phyloP scores from a whole-genome alignment of 2,329 filamentous ascomycete species.

The Hypoxylon sp. region DNA sequence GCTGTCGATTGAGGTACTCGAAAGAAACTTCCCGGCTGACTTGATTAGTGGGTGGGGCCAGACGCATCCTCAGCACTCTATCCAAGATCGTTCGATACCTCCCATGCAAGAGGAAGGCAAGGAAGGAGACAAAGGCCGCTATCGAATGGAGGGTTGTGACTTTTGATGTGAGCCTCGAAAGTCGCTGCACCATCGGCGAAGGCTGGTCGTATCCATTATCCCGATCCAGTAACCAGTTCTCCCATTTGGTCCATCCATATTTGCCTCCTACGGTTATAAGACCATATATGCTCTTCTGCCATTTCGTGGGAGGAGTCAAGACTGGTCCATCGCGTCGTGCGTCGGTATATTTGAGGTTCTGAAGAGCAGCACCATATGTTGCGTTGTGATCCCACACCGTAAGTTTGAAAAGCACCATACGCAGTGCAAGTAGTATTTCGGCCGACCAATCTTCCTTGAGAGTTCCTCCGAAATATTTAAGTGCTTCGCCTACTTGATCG shows the following conservation, averaged over 20 bases:
- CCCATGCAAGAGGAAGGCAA: slow-evolving; percentile 91
- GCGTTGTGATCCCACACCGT: slow-evolving; percentile 97
- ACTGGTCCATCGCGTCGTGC: slow-evolving; percentile 76
- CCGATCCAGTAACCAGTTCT: slow-evolving; percentile 83
- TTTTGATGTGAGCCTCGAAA: slow-evolving; percentile 79
- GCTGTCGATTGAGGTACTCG: slow-evolving; percentile 95
- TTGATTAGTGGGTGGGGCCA: slow-evolving; percentile 87
- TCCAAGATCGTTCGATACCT: slow-evolving; percentile 93
- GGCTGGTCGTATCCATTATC: slow-evolving; percentile 81
- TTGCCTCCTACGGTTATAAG: slow-evolving; percentile 87
- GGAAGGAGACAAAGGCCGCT: slow-evolving; percentile 86
- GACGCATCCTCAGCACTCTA: slow-evolving; percentile 83
- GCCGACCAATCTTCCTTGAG: slow-evolving; percentile 88
- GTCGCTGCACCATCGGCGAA: slow-evolving; percentile 64
- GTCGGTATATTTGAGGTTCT: slow-evolving; percentile 92
- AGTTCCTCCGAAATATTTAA: slow-evolving; percentile 85
- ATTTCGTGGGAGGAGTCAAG: slow-evolving; percentile 78
- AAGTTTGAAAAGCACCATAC: slow-evolving; percentile 90
- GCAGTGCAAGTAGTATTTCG: slow-evolving; percentile 84
- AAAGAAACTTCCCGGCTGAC: slow-evolving; percentile 94
- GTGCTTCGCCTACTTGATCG: slow-evolving; percentile 85
- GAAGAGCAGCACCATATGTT: slow-evolving; percentile 92
- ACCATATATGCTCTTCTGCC: slow-evolving; percentile 89
- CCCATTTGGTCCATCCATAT: slow-evolving; percentile 94
- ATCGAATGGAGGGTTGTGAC: slow-evolving; percentile 82